Conservation (phyloP, 2,329 filamentous ascomycete genomes). For the Microsporum audouinii region DNA sequence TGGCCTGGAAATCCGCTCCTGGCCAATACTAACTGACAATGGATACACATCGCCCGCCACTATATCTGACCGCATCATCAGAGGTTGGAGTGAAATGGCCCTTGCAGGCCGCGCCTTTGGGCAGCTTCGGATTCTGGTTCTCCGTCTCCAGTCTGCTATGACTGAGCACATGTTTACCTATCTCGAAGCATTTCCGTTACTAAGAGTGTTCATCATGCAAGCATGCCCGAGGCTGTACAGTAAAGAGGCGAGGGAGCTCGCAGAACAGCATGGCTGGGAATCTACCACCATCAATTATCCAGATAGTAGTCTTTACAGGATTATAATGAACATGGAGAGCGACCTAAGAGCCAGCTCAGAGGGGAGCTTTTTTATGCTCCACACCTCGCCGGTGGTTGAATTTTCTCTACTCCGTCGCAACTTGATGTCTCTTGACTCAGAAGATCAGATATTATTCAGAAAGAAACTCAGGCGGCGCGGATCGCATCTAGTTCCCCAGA, state of each 20-base stretch:
- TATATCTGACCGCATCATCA: slow-evolving; percentile 31
- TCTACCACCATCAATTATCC: neutral
- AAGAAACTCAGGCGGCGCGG: neutral
- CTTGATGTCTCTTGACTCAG: neutral
- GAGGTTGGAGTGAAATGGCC: slow-evolving; percentile 32
- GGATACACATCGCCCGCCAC: slow-evolving; percentile 13
- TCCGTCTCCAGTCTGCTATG: slow-evolving; percentile 25
- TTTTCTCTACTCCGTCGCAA: neutral
- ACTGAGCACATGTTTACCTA: slow-evolving; percentile 25
- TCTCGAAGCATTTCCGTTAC: slow-evolving; percentile 25
- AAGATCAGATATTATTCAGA: neutral
- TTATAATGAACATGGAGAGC: neutral
- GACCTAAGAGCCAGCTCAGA: neutral
- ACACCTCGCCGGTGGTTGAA: neutral
- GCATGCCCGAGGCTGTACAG: slow-evolving; percentile 23
- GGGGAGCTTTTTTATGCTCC: neutral
- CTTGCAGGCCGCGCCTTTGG: slow-evolving; percentile 24
- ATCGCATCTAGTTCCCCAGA: neutral
- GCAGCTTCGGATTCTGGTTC: slow-evolving; percentile 28
- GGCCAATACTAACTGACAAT: slow-evolving; percentile 8
- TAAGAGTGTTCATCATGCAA: slow-evolving; percentile 27
- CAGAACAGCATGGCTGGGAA: slow-evolving; percentile 22
- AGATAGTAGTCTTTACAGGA: neutral
- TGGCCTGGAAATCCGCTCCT: slow-evolving; percentile 27
- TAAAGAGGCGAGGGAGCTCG: slow-evolving; percentile 14